Evolutionary conservation across 345 rosid genomes (phyloP).

Genomic region (Aquilaria malaccensis): DNA sequence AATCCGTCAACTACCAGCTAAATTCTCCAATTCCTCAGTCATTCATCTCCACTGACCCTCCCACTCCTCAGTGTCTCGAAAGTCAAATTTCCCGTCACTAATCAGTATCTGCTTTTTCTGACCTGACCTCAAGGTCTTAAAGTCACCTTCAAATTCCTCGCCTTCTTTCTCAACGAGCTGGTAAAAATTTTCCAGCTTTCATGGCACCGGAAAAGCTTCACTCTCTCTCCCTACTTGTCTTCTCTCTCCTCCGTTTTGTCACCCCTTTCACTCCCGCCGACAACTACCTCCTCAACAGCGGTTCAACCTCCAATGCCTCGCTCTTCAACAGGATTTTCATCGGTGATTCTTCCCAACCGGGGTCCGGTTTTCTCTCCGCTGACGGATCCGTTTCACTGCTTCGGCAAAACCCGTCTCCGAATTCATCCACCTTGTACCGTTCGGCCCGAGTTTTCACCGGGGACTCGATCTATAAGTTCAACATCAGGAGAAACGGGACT

Average conservation of each 20-base stretch:
- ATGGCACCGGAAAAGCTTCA: conserved; percentile 27
- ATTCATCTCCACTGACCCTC: background rate
- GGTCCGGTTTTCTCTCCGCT: conserved; percentile 29
- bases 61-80: background rate
- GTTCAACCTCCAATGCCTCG: conserved; percentile 48
- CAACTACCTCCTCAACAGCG: conserved; percentile 77
- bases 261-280: conserved; percentile 56
- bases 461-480: conserved; percentile 39
- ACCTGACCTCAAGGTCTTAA: background rate
- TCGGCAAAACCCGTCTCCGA: conserved; percentile 45
- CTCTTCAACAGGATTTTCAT: conserved; percentile 50
- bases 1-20: background rate
- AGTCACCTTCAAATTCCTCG: background rate
- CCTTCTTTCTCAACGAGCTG: background rate
- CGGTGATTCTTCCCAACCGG: conserved; percentile 43
- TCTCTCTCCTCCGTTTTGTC: conserved; percentile 19
- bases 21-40: background rate
- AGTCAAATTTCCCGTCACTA: background rate
- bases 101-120: too few relatives aligned
- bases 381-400: conserved; percentile 43
- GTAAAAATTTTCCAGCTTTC: conserved; percentile 4
- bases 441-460: conserved; percentile 60
- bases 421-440: conserved; percentile 45
- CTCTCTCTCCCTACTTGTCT: conserved; percentile 22
- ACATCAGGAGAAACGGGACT: conserved; percentile 38